These are phyloP conservation scores for Cinnamomum chago DNA, from an alignment of 164 flowering plant genomes.

Conservation along the genomic window DNA sequence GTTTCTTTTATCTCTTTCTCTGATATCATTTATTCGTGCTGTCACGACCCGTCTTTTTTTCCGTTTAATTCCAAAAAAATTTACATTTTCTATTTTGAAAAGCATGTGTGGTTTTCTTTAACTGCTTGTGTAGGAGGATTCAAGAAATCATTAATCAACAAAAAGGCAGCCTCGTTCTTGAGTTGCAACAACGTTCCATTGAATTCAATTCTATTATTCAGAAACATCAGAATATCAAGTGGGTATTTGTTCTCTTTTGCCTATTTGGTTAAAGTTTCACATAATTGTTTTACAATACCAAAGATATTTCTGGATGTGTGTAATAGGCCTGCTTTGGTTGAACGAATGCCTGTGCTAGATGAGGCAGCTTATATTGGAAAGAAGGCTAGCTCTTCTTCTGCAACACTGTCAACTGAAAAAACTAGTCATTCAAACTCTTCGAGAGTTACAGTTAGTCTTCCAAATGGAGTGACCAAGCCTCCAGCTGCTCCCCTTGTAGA, in stretches of 20 bases:
- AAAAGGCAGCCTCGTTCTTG: slow-evolving; percentile 86
- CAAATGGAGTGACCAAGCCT: slow-evolving; percentile 83
- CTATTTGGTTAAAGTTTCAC: neutral
- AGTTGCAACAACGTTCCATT: slow-evolving; percentile 92
- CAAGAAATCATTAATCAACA: slow-evolving; percentile 50
- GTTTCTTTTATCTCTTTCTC: too few species aligned
- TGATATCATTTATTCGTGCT: too few species aligned
- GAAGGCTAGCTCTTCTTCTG: slow-evolving; percentile 64
- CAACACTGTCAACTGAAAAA: slow-evolving; percentile 36
- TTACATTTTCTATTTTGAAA: neutral
- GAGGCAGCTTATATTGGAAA: slow-evolving; percentile 81
- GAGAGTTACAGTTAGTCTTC: slow-evolving; percentile 58
- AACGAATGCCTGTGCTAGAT: slow-evolving; percentile 98
- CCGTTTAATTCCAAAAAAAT: too few species aligned
- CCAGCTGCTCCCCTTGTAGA: slow-evolving; percentile 77
- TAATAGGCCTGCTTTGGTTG: slow-evolving; percentile 75
- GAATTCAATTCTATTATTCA: slow-evolving; percentile 80
- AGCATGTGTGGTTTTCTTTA: neutral
- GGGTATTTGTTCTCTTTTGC: slow-evolving; percentile 1
- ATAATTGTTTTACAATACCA: neutral
- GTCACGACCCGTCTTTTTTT: too few species aligned
- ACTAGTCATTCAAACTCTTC: slow-evolving; percentile 27
- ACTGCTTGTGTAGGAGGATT: slow-evolving; percentile 59
- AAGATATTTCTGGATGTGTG: slow-evolving; percentile 15
- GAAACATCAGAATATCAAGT: slow-evolving; percentile 93